Base-by-base conservation (phyloP, 768 basidiomycete species). In the Favolaschia claudopus region DNA sequence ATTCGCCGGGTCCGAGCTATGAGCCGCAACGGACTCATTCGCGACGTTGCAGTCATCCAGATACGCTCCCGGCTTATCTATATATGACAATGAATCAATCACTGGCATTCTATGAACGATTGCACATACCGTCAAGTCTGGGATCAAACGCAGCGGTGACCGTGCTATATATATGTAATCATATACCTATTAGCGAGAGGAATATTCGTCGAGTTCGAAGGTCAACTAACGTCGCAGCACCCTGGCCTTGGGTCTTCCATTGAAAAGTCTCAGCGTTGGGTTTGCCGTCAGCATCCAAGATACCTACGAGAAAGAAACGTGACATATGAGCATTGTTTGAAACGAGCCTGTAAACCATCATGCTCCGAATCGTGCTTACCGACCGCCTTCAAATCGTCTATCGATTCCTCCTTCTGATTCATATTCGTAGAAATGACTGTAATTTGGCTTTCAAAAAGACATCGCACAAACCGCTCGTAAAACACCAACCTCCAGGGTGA, bases 61-160 rank as follows among this genome's bases (percentile, higher is more conserved):
- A 24, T 48, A 48, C 1, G 33, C 20, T 5, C 33, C 47, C 10
- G 47, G 47, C n/a, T 48, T 34, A 34, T 34, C 32, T 48, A 15
- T 3, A 36, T 2, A 15, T 19, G 19, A 15, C 9, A n/a, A n/a
- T n/a, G n/a, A n/a, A n/a, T n/a, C n/a, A n/a, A n/a, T n/a, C n/a
- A n/a, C n/a, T n/a, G n/a, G n/a, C n/a, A n/a, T n/a, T n/a, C n/a
- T n/a, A n/a, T n/a, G n/a, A n/a, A n/a, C n/a, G n/a, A n/a, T n/a
- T n/a, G n/a, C n/a, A n/a, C n/a, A n/a, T n/a, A 53, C 51, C 39
- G 28, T 15, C 33, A 20, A 53, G 22, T n/a, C 51, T 37, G 3
- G 51, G 37, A 42, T 53, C 51, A 32, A 53, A 43, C 10, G 51
- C 27, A 7, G 51, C 51, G 22, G 39, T 28, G 14, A 53, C 14